Percentiles rank a stretch among this genome's conserved stretches.
Conservation (phyloP, 805 yeast genomes). For the Wickerhamiella hasegawae region DNA sequence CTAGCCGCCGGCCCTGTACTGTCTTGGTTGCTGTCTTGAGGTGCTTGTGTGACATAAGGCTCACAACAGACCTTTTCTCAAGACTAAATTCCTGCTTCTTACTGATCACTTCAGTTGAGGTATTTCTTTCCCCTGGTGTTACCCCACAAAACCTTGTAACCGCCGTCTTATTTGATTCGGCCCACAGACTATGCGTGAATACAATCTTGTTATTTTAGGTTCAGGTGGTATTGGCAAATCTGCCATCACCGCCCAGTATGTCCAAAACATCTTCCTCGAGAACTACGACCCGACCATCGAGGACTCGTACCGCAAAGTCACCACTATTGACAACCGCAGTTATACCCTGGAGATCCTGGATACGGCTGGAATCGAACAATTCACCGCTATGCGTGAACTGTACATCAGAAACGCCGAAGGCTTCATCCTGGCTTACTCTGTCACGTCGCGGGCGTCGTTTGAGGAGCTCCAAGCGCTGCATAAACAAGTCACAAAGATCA, state of each 20-base stretch:
- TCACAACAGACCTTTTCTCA: no score
- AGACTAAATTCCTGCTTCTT: no score
- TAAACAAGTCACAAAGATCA: slow-evolving; percentile 72
- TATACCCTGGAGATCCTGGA: slow-evolving; percentile 79
- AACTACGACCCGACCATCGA: slow-evolving; percentile 95
- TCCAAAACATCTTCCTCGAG: slow-evolving; percentile 78
- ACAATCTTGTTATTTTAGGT: slow-evolving; percentile 81
- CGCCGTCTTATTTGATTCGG: no score
- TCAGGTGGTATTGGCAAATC: slow-evolving; percentile 98
- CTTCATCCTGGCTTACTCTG: slow-evolving; percentile 71
- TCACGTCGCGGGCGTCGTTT: slow-evolving; percentile 61
- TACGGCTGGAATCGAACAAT: slow-evolving; percentile 90
- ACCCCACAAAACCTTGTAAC: no score
- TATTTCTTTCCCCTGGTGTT: no score
- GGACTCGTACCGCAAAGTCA: slow-evolving; percentile 81
- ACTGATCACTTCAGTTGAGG: no score
- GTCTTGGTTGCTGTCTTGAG: no score
- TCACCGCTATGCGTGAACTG: slow-evolving; percentile 82
- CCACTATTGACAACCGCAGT: slow-evolving; percentile 74
- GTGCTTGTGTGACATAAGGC: no score
- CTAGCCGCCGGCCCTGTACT: no score
- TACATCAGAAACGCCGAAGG: slow-evolving; percentile 70
- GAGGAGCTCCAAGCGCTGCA: slow-evolving; percentile 63
- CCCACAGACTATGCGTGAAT: slow-evolving; percentile 45
- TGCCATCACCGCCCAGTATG: slow-evolving; percentile 81